Base-by-base conservation (phyloP, 179 eudicot genomes). In the Silene coronaria region DNA sequence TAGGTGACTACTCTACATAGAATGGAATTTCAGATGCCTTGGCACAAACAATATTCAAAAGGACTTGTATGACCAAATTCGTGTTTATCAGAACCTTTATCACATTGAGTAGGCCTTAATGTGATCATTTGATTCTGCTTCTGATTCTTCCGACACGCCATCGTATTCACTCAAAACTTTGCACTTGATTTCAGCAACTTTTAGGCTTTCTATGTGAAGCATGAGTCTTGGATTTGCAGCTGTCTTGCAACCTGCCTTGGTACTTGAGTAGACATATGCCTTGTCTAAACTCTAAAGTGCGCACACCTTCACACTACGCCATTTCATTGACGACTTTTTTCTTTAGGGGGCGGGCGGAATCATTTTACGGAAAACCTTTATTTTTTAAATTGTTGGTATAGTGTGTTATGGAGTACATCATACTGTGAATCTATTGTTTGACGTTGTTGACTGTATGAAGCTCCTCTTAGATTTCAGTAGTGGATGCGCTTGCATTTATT, bases 1-100 rank as follows among this genome's bases (percentile, higher is more conserved):
- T n/a, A 23, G 62, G 46, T 10, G 24, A 76, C 36, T 70, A 26
- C 78, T 67, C 38, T 42, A 14, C 2, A 21, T 71, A 19, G 51
- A 24, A 72, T 55, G 23, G 24, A 32, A 62, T 30, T 21, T 21
- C 14, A 45, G 22, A 10, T 51, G 21, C 48, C 13, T 38, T 28
- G 63, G 4, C 64, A 13, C 27, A 68, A 36, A 14, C 73, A 23
- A 14, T 26, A 23, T 26, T 48, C 5, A 23, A 45, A 46, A 26
- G 32, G 16, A 24, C 13, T 23, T 46, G 21, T 22, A 46, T 11
- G 19, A 26, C 8, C 13, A 2, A 22, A 46, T 24, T 19, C 4
- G 24, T 70, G 73, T 16, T 48, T 26, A 22, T 30, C 30, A 38
- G 28, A 68, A 42, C n/a, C 57, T 17, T 48, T 8, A 24, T 26